Percentiles rank a stretch among this genome's conserved stretches.
Evolutionary conservation across 345 rosid genomes (phyloP).

Genomic region (Hevea brasiliensis): DNA sequence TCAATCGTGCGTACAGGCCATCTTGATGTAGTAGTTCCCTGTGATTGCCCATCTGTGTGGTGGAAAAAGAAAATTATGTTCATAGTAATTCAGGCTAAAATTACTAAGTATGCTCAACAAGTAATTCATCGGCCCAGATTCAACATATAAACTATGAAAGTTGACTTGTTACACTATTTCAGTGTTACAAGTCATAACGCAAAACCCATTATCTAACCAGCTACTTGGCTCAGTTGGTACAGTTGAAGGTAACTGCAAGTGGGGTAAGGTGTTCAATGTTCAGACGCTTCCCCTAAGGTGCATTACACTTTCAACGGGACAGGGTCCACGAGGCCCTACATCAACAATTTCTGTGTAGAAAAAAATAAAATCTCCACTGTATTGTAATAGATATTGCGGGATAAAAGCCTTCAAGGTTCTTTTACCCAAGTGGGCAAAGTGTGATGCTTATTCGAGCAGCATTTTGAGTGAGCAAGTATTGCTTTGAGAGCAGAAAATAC

Average conservation of each 20-base stretch:
- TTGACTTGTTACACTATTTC: neutral
- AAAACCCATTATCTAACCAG: neutral
- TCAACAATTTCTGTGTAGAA: neutral
- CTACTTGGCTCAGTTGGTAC: neutral
- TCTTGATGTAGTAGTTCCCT: slow-evolving; percentile 67
- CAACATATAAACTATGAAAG: neutral
- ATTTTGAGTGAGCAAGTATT: neutral
- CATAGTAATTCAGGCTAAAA: neutral
- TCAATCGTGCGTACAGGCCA: slow-evolving; percentile 78
- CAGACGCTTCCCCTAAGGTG: neutral
- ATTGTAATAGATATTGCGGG: neutral
- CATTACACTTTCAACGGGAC: neutral
- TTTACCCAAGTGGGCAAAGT: neutral
- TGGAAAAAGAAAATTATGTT: slow-evolving; percentile 2
- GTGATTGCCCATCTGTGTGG: slow-evolving; percentile 75
- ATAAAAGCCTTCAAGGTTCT: neutral
- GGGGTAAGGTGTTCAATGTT: neutral
- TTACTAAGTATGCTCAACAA: neutral
- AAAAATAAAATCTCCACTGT: neutral
- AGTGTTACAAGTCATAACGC: neutral
- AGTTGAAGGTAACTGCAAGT: neutral
- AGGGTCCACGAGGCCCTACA: neutral
- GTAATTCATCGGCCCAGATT: neutral
- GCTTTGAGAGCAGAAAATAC: neutral
- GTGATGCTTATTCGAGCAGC: neutral